Evolutionary conservation across 805 yeast species (phyloP).

Genomic region (Grigorovia transvaalensis): DNA sequence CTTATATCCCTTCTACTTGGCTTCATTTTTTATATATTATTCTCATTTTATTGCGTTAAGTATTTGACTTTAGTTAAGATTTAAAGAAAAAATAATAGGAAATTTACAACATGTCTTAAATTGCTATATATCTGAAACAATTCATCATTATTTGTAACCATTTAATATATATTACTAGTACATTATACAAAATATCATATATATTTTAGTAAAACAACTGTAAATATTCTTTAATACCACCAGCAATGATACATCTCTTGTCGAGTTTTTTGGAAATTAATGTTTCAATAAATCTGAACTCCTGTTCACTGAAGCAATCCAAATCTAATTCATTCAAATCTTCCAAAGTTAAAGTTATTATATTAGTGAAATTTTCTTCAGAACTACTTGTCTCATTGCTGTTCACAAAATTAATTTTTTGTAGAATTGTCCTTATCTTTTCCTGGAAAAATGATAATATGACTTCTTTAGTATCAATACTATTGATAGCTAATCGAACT

Average conservation of each 20-base stretch:
- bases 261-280: constrained; percentile 18
- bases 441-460: constrained; percentile 14
- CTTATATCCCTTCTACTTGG: neutral
- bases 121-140: too few relatives aligned
- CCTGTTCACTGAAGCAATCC: constrained; percentile 28
- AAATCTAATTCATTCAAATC: constrained; percentile 17
- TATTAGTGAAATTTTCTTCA: neutral
- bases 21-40: neutral
- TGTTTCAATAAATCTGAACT: constrained; percentile 16
- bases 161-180: neutral
- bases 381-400: constrained; percentile 4
- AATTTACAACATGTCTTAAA: neutral
- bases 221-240: constrained; percentile 1
- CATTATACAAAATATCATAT: too few relatives aligned
- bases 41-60: neutral
- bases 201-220: neutral
- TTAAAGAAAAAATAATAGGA: too few relatives aligned
- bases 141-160: too few relatives aligned
- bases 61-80: neutral
- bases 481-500: neutral
- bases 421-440: constrained; percentile 10
- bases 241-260: constrained; percentile 5
- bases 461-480: constrained; percentile 3
- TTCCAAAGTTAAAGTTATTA: constrained; percentile 11
- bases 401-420: constrained; percentile 10